Evolutionary conservation across 2,329 filamentous ascomycete genomes (phyloP).

Genomic region (Calycina marina): DNA sequence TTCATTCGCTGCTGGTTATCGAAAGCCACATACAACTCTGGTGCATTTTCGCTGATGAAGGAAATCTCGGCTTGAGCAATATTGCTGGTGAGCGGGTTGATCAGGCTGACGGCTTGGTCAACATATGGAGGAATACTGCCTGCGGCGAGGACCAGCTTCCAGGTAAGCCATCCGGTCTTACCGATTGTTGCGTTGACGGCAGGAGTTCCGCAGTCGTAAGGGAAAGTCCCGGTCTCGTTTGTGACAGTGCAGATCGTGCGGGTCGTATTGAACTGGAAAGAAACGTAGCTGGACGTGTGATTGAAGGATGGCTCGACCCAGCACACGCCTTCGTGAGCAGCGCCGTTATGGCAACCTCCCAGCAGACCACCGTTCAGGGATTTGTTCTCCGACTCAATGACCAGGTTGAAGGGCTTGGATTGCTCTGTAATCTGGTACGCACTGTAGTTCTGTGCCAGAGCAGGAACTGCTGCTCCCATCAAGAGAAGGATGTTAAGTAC

Average conservation of each 20-base stretch:
- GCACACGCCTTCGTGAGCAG: slow-evolving; percentile 1
- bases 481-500: not conserved
- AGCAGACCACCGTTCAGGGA: not conserved
- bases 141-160: not conserved
- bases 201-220: not conserved
- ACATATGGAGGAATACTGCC: not conserved
- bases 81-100: not conserved
- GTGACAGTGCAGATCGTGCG: not conserved
- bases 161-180: not conserved
- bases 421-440: not conserved
- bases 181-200: not conserved
- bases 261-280: not conserved
- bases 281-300: not conserved
- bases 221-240: not conserved
- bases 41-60: not conserved
- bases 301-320: not conserved
- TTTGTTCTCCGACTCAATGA: not conserved
- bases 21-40: slow-evolving; percentile 1
- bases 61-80: not conserved
- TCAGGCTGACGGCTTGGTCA: not conserved
- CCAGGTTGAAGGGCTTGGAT: slow-evolving; percentile 1
- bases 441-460: not conserved
- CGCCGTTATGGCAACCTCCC: slow-evolving; percentile 1
- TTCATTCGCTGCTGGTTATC: not conserved
- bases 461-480: not conserved